These are phyloP conservation scores for Epichloe sylvatica DNA, from an alignment of 2,329 filamentous ascomycete species.

Conservation along the genomic window DNA sequence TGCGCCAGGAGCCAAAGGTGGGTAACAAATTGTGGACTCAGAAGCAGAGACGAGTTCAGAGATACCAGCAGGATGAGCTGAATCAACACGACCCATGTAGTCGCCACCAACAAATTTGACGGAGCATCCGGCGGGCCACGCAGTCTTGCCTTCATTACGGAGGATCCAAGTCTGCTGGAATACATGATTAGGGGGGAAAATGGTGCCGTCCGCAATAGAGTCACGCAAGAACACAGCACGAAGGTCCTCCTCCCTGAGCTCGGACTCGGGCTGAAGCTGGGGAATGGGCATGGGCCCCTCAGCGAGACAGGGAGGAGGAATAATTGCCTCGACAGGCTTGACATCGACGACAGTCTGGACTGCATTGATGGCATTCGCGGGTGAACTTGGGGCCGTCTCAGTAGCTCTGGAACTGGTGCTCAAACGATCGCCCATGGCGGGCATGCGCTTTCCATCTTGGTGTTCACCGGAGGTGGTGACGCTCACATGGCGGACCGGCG, in stretches of 20 bases:
- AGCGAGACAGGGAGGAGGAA: background rate
- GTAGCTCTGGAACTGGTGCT: conserved; percentile 34
- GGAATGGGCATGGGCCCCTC: conserved; percentile 5
- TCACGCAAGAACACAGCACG: conserved; percentile 60
- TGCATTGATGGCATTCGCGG: conserved; percentile 32
- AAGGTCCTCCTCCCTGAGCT: conserved; percentile 19
- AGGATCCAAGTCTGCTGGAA: conserved; percentile 91
- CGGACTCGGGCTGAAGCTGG: conserved; percentile 5
- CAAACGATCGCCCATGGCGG: conserved; percentile 54
- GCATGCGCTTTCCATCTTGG: conserved; percentile 47
- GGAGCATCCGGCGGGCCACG: conserved; percentile 81
- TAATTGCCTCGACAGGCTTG: conserved; percentile 41
- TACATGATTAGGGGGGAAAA: conserved; percentile 52
- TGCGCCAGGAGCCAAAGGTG: conserved; percentile 57
- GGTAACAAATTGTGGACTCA: conserved; percentile 65
- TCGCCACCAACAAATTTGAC: conserved; percentile 89
- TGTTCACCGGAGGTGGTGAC: conserved; percentile 77
- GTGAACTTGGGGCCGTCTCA: conserved; percentile 27
- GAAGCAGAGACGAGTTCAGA: conserved; percentile 63
- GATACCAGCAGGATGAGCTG: conserved; percentile 63
- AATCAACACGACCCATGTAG: conserved; percentile 87
- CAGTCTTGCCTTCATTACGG: conserved; percentile 61
- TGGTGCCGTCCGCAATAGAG: conserved; percentile 62
- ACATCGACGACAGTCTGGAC: conserved; percentile 64
- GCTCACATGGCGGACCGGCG: conserved; percentile 72